Conservation (phyloP, 768 basidiomycete species). For the Phlegmacium glaucopus region DNA sequence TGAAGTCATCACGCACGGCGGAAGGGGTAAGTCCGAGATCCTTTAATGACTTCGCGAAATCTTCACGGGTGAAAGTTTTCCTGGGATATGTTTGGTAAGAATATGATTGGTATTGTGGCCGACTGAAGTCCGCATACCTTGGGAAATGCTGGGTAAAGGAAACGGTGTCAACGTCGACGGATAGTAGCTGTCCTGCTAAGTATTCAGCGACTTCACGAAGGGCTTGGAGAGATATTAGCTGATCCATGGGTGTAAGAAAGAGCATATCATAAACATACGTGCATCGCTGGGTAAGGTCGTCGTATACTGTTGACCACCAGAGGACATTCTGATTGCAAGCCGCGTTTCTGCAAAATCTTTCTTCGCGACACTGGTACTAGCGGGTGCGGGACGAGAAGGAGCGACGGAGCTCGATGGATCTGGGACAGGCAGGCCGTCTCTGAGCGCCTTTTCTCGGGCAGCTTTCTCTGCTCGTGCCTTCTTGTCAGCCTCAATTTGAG, state of each 20-base stretch:
- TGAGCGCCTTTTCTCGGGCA: slow-evolving; percentile 86
- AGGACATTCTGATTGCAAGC: slow-evolving; percentile 84
- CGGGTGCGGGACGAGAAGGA: slow-evolving; percentile 29
- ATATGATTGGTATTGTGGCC: neutral
- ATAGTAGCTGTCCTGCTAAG: slow-evolving; percentile 69
- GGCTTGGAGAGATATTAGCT: slow-evolving; percentile 38
- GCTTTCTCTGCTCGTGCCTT: slow-evolving; percentile 82
- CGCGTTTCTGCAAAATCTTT: slow-evolving; percentile 86
- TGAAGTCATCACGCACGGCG: slow-evolving; percentile 51
- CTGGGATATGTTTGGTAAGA: slow-evolving; percentile 32
- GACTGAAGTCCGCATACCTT: slow-evolving; percentile 44
- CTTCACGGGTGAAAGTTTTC: slow-evolving; percentile 70
- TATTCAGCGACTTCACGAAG: slow-evolving; percentile 85
- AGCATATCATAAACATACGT: slow-evolving; percentile 44
- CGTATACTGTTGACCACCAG: slow-evolving; percentile 77
- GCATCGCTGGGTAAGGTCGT: slow-evolving; percentile 79
- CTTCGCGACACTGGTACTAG: slow-evolving; percentile 45
- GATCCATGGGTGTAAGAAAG: slow-evolving; percentile 1
- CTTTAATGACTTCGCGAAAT: slow-evolving; percentile 77
- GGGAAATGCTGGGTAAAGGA: slow-evolving; percentile 82
- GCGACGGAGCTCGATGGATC: slow-evolving; percentile 19
- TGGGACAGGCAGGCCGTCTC: slow-evolving; percentile 61
- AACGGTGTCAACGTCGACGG: slow-evolving; percentile 75
- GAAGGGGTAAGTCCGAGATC: slow-evolving; percentile 90
- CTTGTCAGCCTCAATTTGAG: slow-evolving; percentile 66